phyloP scores from a whole-genome alignment of 2,329 filamentous ascomycete genomes.

The Trichoderma sp. region DNA sequence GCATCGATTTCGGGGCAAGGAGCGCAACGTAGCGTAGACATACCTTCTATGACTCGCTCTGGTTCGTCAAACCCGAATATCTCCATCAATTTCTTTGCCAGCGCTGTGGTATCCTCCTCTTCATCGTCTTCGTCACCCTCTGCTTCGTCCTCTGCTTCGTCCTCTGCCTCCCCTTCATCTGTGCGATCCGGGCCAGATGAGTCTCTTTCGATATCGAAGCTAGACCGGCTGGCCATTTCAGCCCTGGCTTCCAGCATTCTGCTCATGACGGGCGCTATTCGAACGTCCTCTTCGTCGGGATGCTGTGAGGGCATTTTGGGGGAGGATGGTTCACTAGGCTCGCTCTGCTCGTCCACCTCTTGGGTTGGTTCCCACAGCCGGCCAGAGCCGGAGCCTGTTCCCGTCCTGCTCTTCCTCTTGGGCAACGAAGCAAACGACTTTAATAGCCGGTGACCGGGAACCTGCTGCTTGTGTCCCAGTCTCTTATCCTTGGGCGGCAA shows the following conservation, averaged over 20 bases:
- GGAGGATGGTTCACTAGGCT: conserved; percentile 27
- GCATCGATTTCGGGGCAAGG: not conserved
- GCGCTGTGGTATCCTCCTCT: conserved; percentile 50
- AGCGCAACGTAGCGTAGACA: conserved; percentile 19
- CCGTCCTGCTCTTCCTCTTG: conserved; percentile 43
- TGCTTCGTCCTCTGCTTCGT: conserved; percentile 29
- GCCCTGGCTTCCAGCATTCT: conserved; percentile 72
- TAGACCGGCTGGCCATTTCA: conserved; percentile 58
- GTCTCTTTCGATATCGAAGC: conserved; percentile 51
- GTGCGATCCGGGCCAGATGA: conserved; percentile 40
- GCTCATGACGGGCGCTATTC: conserved; percentile 70
- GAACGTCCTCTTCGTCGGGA: conserved; percentile 38
- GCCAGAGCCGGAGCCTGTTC: conserved; percentile 43
- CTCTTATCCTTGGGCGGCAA: conserved; percentile 27
- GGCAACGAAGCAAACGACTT: conserved; percentile 63
- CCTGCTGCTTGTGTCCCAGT: conserved; percentile 52
- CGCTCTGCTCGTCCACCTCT: conserved; percentile 32
- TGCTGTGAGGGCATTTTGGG: conserved; percentile 22
- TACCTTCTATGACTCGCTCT: conserved; percentile 80
- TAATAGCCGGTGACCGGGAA: conserved; percentile 64
- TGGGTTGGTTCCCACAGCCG: conserved; percentile 38
- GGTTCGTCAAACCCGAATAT: conserved; percentile 80
- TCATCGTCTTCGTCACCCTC: conserved; percentile 33
- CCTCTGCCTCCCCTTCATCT: conserved; percentile 25
- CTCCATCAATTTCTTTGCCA: conserved; percentile 72